phyloP scores from a whole-genome alignment of 2,329 filamentous ascomycete species.

The Xylariomycetidae sp. region DNA sequence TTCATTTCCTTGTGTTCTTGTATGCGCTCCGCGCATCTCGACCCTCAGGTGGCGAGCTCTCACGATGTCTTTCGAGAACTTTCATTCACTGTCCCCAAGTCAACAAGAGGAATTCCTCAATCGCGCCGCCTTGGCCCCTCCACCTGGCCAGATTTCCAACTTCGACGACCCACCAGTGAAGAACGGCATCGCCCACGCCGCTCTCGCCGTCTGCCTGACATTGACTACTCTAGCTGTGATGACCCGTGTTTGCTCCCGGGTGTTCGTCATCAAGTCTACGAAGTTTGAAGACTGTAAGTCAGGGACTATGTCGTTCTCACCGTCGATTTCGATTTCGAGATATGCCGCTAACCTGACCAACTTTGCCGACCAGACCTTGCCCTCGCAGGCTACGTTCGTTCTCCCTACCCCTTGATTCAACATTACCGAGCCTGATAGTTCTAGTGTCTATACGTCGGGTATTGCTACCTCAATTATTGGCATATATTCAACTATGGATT shows the following conservation, averaged over 20 bases:
- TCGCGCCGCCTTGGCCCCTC: slow-evolving; percentile 10
- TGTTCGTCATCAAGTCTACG: slow-evolving; percentile 5
- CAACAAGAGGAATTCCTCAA: no score
- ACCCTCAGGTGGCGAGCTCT: no score
- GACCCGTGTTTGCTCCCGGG: slow-evolving; percentile 11
- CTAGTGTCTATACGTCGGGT: not conserved
- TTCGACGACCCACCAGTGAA: slow-evolving; percentile 12
- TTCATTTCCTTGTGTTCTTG: no score
- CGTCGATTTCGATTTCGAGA: not conserved
- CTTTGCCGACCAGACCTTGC: slow-evolving; percentile 4
- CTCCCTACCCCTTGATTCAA: not conserved
- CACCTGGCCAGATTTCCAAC: slow-evolving; percentile 4
- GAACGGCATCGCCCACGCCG: slow-evolving; percentile 10
- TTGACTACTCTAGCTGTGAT: slow-evolving; percentile 10
- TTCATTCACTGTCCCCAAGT: no score
- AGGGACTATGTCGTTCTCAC: not conserved
- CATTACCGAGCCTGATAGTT: slow-evolving; percentile 2
- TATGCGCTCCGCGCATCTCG: no score
- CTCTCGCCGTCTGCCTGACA: slow-evolving; percentile 8
- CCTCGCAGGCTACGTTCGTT: slow-evolving; percentile 10
- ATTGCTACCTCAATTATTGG: not conserved
- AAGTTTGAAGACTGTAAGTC: slow-evolving; percentile 11
- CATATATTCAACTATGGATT: slow-evolving; percentile 3
- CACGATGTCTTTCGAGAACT: no score
- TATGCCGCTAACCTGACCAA: not conserved